Evolutionary conservation across 768 basidiomycete species (phyloP).

Genomic region (Strobilomyces echinocephalus): DNA sequence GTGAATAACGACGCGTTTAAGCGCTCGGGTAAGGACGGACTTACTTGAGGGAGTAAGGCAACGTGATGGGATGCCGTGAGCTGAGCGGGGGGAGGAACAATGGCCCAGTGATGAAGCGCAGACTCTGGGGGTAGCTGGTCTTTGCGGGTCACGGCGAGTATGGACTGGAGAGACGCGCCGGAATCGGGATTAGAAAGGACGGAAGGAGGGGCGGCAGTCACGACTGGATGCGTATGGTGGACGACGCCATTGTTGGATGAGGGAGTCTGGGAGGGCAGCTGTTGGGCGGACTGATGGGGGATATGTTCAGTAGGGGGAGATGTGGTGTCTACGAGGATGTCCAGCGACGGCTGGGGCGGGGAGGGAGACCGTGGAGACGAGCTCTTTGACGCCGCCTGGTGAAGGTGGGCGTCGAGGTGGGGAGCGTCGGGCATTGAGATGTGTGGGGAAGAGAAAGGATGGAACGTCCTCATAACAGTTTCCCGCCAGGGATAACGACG

Average conservation of each 20-base stretch:
- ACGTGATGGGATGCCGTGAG: constrained; percentile 26
- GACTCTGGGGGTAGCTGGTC: constrained; percentile 28
- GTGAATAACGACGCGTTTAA: constrained; percentile 27
- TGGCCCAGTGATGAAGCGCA: constrained; percentile 37
- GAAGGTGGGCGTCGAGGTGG: constrained; percentile 31
- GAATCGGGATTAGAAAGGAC: constrained; percentile 36
- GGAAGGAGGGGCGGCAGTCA: constrained; percentile 28
- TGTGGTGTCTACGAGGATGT: constrained; percentile 32
- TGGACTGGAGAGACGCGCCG: constrained; percentile 38
- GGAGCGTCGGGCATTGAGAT: constrained; percentile 39
- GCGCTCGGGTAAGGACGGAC: constrained; percentile 26
- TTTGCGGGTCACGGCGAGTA: constrained; percentile 32
- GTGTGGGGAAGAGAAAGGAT: constrained; percentile 40
- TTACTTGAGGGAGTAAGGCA: constrained; percentile 38
- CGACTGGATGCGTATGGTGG: constrained; percentile 28
- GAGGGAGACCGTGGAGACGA: constrained; percentile 49
- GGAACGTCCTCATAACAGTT: constrained; percentile 42
- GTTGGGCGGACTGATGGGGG: constrained; percentile 23
- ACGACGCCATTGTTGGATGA: constrained; percentile 24
- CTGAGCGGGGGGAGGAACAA: constrained; percentile 29
- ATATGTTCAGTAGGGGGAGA: constrained; percentile 24
- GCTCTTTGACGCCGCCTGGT: constrained; percentile 29
- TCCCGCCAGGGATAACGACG: constrained; percentile 37
- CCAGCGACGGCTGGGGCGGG: constrained; percentile 38
- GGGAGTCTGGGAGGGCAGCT: constrained; percentile 27